phyloP scores from a whole-genome alignment of 2,329 filamentous ascomycete genomes.

The Neocucurbitaria cava region DNA sequence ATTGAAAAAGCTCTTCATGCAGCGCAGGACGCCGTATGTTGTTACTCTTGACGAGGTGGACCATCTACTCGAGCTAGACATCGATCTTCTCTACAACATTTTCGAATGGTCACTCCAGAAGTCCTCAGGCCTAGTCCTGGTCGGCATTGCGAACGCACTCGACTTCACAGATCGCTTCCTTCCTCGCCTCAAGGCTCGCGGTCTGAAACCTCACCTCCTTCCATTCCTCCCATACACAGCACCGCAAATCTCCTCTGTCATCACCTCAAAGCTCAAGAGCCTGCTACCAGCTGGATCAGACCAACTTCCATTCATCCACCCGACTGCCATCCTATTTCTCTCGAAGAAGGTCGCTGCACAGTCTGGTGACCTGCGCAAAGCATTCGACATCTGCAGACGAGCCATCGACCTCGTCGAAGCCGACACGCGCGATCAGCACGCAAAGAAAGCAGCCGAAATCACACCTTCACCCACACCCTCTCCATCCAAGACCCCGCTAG shows the following conservation, averaged over 20 bases:
- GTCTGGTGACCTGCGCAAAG: constrained; percentile 91
- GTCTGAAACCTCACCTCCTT: constrained; percentile 86
- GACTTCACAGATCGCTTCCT: constrained; percentile 95
- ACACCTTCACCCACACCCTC: constrained; percentile 58
- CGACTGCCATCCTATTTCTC: constrained; percentile 90
- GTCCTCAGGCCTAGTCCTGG: constrained; percentile 78
- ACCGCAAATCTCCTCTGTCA: constrained; percentile 83
- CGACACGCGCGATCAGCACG: constrained; percentile 78
- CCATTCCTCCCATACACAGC: constrained; percentile 94
- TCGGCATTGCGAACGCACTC: constrained; percentile 95
- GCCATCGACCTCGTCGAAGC: constrained; percentile 88
- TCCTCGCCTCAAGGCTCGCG: constrained; percentile 89
- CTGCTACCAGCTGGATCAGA: constrained; percentile 67
- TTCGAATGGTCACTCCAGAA: constrained; percentile 94
- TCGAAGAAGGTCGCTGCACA: constrained; percentile 94
- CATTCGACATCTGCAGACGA: constrained; percentile 90
- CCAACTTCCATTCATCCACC: constrained; percentile 87
- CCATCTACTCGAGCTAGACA: constrained; percentile 85
- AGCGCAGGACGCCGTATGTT: constrained; percentile 69
- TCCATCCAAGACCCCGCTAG: constrained; percentile 77
- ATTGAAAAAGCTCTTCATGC: constrained; percentile 74
- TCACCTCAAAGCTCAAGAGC: constrained; percentile 81
- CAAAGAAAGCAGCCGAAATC: constrained; percentile 63
- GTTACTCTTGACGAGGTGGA: constrained; percentile 95
- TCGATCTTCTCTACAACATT: constrained; percentile 89